These are phyloP conservation scores for Arctium minus DNA, from an alignment of 129 eudicot species.

Conservation along the genomic window DNA sequence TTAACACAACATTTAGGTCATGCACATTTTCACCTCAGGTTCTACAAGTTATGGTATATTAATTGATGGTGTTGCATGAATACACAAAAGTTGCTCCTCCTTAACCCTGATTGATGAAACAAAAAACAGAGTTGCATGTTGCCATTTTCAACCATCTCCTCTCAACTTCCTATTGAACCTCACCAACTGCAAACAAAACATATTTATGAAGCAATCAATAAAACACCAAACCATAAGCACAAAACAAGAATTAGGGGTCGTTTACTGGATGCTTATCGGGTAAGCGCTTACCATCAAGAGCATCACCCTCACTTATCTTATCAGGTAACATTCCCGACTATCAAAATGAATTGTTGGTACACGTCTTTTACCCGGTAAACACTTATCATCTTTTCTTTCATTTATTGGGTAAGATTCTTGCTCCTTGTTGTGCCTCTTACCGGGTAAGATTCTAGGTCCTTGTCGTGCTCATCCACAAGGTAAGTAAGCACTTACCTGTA, in stretches of 20 bases:
- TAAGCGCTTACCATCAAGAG: too few species aligned
- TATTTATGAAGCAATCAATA: background rate
- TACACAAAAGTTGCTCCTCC: background rate
- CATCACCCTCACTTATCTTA: too few species aligned
- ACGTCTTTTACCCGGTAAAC: too few species aligned
- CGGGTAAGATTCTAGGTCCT: slow-evolving; percentile 31
- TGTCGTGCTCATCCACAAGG: background rate
- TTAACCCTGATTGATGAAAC: background rate
- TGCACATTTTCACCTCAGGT: too few species aligned
- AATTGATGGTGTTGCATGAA: background rate
- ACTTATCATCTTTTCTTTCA: too few species aligned
- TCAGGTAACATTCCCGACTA: too few species aligned
- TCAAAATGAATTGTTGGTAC: too few species aligned
- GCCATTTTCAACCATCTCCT: slow-evolving; percentile 28
- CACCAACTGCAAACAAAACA: slow-evolving; percentile 53
- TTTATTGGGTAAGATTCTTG: too few species aligned
- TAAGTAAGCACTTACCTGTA: background rate
- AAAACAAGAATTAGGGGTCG: slow-evolving; percentile 18
- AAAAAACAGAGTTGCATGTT: background rate
- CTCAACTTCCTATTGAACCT: slow-evolving; percentile 69
- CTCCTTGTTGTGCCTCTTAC: slow-evolving; percentile 74
- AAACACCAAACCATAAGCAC: slow-evolving; percentile 2
- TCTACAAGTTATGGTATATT: background rate
- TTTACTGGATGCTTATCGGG: too few species aligned
- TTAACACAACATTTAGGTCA: background rate